Percentiles rank a stretch among this genome's conserved stretches.
phyloP scores from a whole-genome alignment of 176 grass and related monocot species.

The Oryza brachyantha region DNA sequence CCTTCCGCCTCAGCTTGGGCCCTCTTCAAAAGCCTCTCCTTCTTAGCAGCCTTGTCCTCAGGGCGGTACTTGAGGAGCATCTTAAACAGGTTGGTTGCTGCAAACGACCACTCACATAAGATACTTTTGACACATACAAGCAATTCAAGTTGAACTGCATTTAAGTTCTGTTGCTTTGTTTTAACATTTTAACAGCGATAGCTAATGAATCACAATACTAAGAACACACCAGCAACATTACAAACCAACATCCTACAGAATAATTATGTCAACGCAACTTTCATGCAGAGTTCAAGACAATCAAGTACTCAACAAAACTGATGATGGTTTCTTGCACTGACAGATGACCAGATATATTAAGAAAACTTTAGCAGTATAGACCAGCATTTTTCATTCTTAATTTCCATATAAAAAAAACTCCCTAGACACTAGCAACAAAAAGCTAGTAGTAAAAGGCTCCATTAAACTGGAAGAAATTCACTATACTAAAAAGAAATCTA shows the following conservation, averaged over 20 bases:
- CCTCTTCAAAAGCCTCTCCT: constrained; percentile 51
- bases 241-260: background rate
- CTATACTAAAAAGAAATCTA: background rate
- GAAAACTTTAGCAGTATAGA: background rate
- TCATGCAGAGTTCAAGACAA: background rate
- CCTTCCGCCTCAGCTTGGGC: constrained; percentile 19
- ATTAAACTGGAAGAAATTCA: background rate
- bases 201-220: background rate
- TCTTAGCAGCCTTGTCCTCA: constrained; percentile 56
- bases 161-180: background rate
- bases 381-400: background rate
- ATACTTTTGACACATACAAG: background rate
- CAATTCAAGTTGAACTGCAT: background rate
- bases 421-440: background rate
- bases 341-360: background rate
- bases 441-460: background rate
- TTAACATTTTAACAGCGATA: background rate
- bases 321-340: background rate
- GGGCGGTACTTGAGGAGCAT: constrained; percentile 61
- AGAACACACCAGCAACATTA: background rate
- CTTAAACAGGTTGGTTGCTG: constrained; percentile 49
- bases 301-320: background rate
- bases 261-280: background rate
- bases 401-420: background rate
- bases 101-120: background rate